phyloP scores from a whole-genome alignment of 1,139 yeast genomes.

The Debaryomyces udenii region DNA sequence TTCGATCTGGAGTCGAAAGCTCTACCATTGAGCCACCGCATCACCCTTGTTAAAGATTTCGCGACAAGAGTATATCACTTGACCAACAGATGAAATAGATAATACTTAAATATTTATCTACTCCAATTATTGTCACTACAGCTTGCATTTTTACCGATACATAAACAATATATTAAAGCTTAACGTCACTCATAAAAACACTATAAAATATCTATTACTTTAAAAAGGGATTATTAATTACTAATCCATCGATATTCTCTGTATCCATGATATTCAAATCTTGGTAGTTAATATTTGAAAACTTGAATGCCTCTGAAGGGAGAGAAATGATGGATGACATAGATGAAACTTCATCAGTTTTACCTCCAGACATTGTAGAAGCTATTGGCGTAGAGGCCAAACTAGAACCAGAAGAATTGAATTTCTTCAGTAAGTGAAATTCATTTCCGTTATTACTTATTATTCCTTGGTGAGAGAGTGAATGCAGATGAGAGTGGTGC shows the following conservation, averaged over 20 bases:
- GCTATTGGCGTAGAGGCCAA: conserved; percentile 8
- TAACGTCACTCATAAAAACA: conserved; percentile 3
- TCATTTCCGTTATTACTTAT: conserved; percentile 12
- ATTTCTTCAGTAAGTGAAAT: conserved; percentile 10
- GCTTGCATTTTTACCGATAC: too few relatives aligned
- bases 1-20: conserved; percentile 87
- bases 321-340: conserved; percentile 8
- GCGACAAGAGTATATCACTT: too few relatives aligned
- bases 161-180: conserved; percentile 2
- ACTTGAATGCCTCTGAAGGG: conserved; percentile 19
- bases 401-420: conserved; percentile 7
- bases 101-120: too few relatives aligned
- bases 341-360: conserved; percentile 3
- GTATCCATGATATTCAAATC: conserved; percentile 18
- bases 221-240: conserved; percentile 18
- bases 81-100: too few relatives aligned
- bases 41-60: conserved; percentile 43
- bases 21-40: conserved; percentile 95
- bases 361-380: conserved; percentile 3
- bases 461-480: conserved; percentile 6
- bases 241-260: conserved; percentile 15
- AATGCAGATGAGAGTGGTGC: conserved; percentile 15
- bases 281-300: conserved; percentile 9
- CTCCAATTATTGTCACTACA: too few relatives aligned
- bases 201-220: conserved; percentile 3